phyloP scores from a whole-genome alignment of 2,329 filamentous ascomycete species.

The Aspergillus neoniger region DNA sequence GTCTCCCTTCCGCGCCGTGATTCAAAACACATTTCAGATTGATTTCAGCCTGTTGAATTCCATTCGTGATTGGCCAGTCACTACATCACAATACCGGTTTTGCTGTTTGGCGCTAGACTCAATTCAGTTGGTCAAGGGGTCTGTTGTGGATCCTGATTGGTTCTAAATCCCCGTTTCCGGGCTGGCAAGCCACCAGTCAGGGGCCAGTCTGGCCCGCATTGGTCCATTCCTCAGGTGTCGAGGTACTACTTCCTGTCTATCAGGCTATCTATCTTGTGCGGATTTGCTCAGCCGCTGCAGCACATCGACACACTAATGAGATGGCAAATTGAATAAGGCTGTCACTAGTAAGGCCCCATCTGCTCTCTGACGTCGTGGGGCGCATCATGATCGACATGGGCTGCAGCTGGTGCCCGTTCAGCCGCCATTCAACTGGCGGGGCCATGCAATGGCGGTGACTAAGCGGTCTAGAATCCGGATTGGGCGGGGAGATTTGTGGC shows the following conservation, averaged over 20 bases:
- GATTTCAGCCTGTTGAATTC: background rate
- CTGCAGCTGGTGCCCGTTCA: background rate
- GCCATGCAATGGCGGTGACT: slow-evolving; percentile 8
- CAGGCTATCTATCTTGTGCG: too few relatives aligned
- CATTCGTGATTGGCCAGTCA: background rate
- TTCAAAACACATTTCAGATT: background rate
- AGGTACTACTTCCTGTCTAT: background rate
- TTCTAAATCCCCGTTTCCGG: background rate
- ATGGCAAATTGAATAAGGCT: background rate
- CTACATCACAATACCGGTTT: background rate
- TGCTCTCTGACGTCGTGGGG: background rate
- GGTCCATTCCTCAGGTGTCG: background rate
- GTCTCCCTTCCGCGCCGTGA: background rate
- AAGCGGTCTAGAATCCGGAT: slow-evolving; percentile 15
- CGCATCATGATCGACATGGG: slow-evolving; percentile 8
- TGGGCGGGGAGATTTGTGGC: slow-evolving; percentile 1
- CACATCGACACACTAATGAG: background rate
- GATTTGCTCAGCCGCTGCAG: background rate
- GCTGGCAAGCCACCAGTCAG: slow-evolving; percentile 7
- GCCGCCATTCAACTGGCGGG: background rate
- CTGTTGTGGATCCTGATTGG: background rate
- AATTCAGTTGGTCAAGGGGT: background rate
- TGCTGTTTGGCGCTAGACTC: background rate
- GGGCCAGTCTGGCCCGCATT: background rate
- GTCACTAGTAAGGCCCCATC: background rate